Base-by-base conservation (phyloP, 2,329 filamentous ascomycete species). In the Ceratocystis cacaofunesta region DNA sequence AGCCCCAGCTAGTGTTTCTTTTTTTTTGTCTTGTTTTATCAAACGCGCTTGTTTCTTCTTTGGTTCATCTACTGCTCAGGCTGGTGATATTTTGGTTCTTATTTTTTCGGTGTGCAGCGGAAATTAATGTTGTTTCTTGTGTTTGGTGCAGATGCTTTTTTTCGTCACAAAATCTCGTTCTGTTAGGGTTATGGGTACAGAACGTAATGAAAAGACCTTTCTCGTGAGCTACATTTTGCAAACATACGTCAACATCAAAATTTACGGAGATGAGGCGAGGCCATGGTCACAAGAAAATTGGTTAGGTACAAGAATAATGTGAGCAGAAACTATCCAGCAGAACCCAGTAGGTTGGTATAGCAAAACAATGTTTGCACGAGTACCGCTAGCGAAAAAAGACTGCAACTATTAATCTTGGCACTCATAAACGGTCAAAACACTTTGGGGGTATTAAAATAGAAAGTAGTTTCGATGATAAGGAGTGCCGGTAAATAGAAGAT, bases 361-460 rank as follows among this genome's bases (percentile, higher is more conserved):
- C 74, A 69, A 69, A 70, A 76, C 76, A 71, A 62, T 32, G 57
- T 73, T 70, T 61, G 61, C 70, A 83, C 89, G 91, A 90, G 89
- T 87, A 87, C 89, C 85, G 91, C 89, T 96, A 96, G 92, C 92
- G 92, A 91, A 95, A 91, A 91, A 89, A 89, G 88, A 87, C 88
- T 89, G 88, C 86, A 78, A 69, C 74, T 75, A 65, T 69, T 79
- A 75, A 74, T 96, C 89, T 96, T 75, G 89, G 89, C 92, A 94
- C 85, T 79, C 77, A 77, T 85, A 77, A 94, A 96, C 96, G 92
- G 85, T 92, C 90, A 90, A 83, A 83, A 87, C 85, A 82, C 85
- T 83, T 81, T 88, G 82, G 84, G 84, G 77, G 76, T 77, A 74
- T 78, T 19, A 80, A 76, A 77, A 63, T 62, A 50, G 43, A 50